Conservation (phyloP, 2,329 filamentous ascomycete genomes). For the Epichloe sylvatica region DNA sequence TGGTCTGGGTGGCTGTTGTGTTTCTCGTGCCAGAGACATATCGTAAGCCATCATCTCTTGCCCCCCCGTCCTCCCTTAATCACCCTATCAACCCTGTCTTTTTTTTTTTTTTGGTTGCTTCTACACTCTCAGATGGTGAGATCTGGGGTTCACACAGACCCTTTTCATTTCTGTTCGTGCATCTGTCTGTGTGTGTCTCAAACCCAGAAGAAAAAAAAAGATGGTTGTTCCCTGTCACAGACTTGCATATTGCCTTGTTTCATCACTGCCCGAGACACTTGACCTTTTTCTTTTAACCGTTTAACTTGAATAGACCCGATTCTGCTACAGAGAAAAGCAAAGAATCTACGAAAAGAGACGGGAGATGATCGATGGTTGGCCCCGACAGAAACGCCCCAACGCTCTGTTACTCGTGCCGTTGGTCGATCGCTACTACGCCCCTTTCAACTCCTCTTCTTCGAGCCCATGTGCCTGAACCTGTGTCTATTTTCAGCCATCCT, state of each 20-base stretch:
- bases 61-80: not conserved
- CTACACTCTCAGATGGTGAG: not conserved
- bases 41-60: conserved; percentile 26
- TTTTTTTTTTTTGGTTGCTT: not conserved
- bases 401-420: conserved; percentile 51
- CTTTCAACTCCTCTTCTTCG: conserved; percentile 63
- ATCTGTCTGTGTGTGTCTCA: not conserved
- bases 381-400: conserved; percentile 58
- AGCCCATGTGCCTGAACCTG: conserved; percentile 75
- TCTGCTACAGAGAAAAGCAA: conserved; percentile 59
- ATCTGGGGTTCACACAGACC: not conserved
- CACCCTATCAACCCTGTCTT: not conserved
- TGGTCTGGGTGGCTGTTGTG: conserved; percentile 48
- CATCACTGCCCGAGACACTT: not conserved
- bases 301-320: conserved; percentile 38
- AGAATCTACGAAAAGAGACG: conserved; percentile 54
- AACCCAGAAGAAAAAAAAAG: not conserved
- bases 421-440: conserved; percentile 49
- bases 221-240: not conserved
- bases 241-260: not conserved
- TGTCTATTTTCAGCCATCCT: conserved; percentile 73
- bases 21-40: conserved; percentile 81
- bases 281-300: not conserved
- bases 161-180: not conserved
- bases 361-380: conserved; percentile 66